Base-by-base conservation (phyloP, 2,329 filamentous ascomycete species). In the Hypomyces rosellus region DNA sequence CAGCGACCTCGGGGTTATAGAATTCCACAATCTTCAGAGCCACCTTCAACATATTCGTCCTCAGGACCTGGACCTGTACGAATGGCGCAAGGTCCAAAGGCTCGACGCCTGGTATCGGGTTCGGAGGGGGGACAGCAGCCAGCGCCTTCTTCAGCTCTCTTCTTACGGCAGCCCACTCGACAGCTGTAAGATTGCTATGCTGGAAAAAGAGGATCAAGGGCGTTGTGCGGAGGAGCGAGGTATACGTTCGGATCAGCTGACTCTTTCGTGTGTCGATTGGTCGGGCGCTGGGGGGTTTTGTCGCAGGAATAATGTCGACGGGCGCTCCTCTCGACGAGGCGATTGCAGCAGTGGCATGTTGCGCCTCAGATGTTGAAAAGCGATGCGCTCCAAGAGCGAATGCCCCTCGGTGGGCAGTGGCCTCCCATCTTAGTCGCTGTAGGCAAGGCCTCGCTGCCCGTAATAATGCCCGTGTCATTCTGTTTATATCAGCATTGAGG, bases 21-120 rank as follows among this genome's bases (percentile, higher is more conserved):
- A 90, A 95, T 64, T 97, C 92, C 54, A 91, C 84, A 46, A 97
- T 81, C 57, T 86, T 85, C 54, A 97, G 74, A 1, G 92, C 91
- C 15, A 88, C 82, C 57, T 85, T 84, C 65, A 99, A 89, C 63
- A 99, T 95, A 63, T 88, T 87, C 13, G 89, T 93, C 64, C 93
- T 86, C 50, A 99, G 74, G 22, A 95, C 88, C 66, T 95, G 86
- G 22, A 97, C 66, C 69, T 88, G 85, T 57, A 93, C 77, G 37
- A 74, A 71, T 2, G 79, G 70, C n/a, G 79, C 76, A 34, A 89
- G 65, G 33, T 78, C 68, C 18, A 71, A 55, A 13, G 69, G 61
- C 22, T 72, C 66, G 2, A 56, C 55, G 2, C 56, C 59, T 3
- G 55, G 52, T 12, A 51, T 42, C 22, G 53, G 16, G 44, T 48